phyloP scores from a whole-genome alignment of 805 yeast species.

The Cyberlindnera mississippiensis region DNA sequence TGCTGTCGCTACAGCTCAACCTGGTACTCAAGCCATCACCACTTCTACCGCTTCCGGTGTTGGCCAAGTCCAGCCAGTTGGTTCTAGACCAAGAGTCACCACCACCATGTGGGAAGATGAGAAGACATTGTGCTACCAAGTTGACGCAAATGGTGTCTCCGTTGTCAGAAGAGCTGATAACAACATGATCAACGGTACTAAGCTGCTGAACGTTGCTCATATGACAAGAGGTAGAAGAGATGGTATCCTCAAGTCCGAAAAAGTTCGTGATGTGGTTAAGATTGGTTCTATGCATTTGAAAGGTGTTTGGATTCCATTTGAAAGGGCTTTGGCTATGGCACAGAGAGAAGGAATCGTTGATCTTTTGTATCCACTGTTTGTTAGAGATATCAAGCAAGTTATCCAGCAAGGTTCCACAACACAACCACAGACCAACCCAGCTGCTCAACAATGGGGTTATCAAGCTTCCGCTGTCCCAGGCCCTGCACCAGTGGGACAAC shows the following conservation, averaged over 20 bases:
- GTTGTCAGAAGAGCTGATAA: conserved; percentile 84
- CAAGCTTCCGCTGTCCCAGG: conserved; percentile 9
- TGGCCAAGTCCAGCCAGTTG: conserved; percentile 30
- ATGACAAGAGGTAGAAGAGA: conserved; percentile 87
- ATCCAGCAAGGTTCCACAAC: conserved; percentile 35
- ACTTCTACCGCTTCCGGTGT: conserved; percentile 18
- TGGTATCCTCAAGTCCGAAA: conserved; percentile 76
- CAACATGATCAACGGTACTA: conserved; percentile 83
- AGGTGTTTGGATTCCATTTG: conserved; percentile 90
- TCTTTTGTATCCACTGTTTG: conserved; percentile 62
- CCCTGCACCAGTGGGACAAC: conserved; percentile 10
- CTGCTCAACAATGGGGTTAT: conserved; percentile 13
- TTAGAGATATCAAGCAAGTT: conserved; percentile 60
- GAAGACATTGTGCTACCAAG: conserved; percentile 79
- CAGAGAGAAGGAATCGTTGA: conserved; percentile 73
- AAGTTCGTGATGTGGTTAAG: conserved; percentile 74
- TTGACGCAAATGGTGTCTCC: conserved; percentile 74
- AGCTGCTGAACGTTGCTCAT: conserved; percentile 75
- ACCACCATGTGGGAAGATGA: conserved; percentile 93
- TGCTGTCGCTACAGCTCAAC: conserved; percentile 5
- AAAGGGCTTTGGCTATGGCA: conserved; percentile 77
- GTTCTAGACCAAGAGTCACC: conserved; percentile 55
- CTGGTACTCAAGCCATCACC: conserved; percentile 11
- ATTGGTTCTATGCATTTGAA: conserved; percentile 85
- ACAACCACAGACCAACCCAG: conserved; percentile 25